Percentiles rank a stretch among this genome's conserved stretches.
Evolutionary conservation across 495 filamentous ascomycete species (phyloP).

Genomic region (Pseudoneurospora amorphoporcata): DNA sequence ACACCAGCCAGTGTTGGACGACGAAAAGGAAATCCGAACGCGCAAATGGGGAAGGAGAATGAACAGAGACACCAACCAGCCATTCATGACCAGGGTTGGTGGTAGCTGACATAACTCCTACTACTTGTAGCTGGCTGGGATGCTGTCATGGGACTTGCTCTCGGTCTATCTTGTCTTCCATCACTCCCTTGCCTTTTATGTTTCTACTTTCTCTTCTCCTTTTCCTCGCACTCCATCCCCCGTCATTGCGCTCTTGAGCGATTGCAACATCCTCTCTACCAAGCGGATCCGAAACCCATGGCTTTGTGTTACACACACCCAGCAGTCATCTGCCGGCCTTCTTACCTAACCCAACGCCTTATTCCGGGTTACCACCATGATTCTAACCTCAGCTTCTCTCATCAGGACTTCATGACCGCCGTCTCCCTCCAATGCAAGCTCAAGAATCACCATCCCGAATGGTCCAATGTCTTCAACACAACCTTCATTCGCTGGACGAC

Average conservation of each 20-base stretch:
- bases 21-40: not conserved
- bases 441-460: conserved; percentile 52
- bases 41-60: not conserved
- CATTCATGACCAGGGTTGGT: not conserved
- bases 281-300: not conserved
- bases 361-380: too few species aligned
- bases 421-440: conserved; percentile 46
- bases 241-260: too few species aligned
- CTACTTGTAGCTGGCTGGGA: not conserved
- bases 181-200: too few species aligned
- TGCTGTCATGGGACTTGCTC: not conserved
- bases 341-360: not conserved
- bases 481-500: conserved; percentile 64
- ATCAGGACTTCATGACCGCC: conserved; percentile 50
- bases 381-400: too few species aligned
- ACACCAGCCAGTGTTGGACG: too few species aligned
- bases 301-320: not conserved
- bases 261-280: not conserved
- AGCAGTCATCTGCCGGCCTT: not conserved
- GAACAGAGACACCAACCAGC: too few species aligned
- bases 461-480: conserved; percentile 55
- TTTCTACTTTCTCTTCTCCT: too few species aligned
- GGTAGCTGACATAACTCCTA: not conserved
- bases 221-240: too few species aligned
- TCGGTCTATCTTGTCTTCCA: not conserved